phyloP scores from a whole-genome alignment of 345 rosid genomes.

The Draba incana region DNA sequence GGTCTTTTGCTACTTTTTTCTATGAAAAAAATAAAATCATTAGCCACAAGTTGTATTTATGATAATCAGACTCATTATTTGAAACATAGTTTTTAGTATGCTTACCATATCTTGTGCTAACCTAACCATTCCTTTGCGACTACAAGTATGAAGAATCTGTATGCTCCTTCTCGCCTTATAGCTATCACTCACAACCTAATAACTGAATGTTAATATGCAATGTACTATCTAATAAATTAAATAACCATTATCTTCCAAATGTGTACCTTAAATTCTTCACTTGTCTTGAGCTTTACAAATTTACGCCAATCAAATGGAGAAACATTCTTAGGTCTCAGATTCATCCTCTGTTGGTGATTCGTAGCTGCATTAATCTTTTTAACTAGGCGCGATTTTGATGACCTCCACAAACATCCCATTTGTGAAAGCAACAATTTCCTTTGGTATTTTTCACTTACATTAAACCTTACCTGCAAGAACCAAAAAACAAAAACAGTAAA shows the following conservation, averaged over 20 bases:
- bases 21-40: too few relatives aligned
- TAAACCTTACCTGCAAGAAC: too few relatives aligned
- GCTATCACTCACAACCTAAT: background rate
- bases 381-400: background rate
- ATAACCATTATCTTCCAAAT: background rate
- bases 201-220: background rate
- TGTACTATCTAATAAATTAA: background rate
- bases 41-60: too few relatives aligned
- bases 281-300: background rate
- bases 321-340: background rate
- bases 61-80: too few relatives aligned
- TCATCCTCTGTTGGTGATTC: slow-evolving; percentile 2
- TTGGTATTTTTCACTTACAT: too few relatives aligned
- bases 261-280: background rate
- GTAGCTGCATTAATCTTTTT: too few relatives aligned
- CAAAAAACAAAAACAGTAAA: too few relatives aligned
- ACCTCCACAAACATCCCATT: slow-evolving; percentile 2
- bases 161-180: background rate
- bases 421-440: too few relatives aligned
- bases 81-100: background rate
- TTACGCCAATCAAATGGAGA: too few relatives aligned
- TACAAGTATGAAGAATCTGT: background rate
- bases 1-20: background rate
- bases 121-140: slow-evolving; percentile 1
- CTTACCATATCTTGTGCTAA: background rate